phyloP scores from a whole-genome alignment of 2,329 filamentous ascomycete genomes.

The Exophiala viscosa region DNA sequence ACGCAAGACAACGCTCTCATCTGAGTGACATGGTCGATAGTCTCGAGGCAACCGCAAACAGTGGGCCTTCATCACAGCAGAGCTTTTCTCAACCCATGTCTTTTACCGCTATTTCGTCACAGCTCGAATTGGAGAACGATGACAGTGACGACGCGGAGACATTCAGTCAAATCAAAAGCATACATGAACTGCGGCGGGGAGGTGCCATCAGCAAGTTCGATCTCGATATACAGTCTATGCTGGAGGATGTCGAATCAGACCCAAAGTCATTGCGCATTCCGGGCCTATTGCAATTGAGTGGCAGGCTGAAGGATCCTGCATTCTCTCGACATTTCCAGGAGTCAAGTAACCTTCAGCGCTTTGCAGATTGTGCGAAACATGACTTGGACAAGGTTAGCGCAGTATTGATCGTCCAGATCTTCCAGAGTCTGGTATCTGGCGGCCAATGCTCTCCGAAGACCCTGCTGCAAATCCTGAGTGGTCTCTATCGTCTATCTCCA shows the following conservation, averaged over 20 bases:
- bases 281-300: conserved; percentile 54
- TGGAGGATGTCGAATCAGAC: conserved; percentile 56
- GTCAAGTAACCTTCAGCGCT: conserved; percentile 64
- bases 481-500: conserved; percentile 16
- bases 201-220: conserved; percentile 57
- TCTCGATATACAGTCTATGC: conserved; percentile 52
- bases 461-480: conserved; percentile 12
- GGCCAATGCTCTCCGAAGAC: conserved; percentile 15
- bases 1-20: conserved; percentile 58
- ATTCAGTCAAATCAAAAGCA: conserved; percentile 49
- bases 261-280: conserved; percentile 46
- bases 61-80: conserved; percentile 20
- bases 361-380: conserved; percentile 60
- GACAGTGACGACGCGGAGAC: conserved; percentile 43
- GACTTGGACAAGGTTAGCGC: conserved; percentile 51
- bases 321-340: conserved; percentile 60
- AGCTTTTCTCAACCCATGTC: conserved; percentile 11
- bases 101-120: conserved; percentile 14
- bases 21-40: conserved; percentile 50
- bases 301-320: conserved; percentile 46
- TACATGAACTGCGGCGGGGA: conserved; percentile 59
- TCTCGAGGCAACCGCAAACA: conserved; percentile 16
- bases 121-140: conserved; percentile 31
- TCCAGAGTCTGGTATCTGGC: conserved; percentile 14
- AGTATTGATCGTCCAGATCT: conserved; percentile 18